These are phyloP conservation scores for Carallia pectinifolia DNA, from an alignment of 345 rosid genomes.

Conservation along the genomic window DNA sequence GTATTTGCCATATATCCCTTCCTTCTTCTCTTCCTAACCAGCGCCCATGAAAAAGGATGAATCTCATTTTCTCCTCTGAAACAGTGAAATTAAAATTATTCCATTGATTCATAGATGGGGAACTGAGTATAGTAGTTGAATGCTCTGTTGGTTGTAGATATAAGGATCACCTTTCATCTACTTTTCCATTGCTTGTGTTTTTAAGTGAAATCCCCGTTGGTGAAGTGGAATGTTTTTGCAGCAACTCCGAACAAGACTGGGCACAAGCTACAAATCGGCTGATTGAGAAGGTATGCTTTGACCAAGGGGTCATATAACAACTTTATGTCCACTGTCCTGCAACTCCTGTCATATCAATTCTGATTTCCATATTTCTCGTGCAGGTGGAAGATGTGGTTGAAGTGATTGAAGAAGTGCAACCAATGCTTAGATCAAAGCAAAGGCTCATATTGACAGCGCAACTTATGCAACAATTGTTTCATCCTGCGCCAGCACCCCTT, in stretches of 20 bases:
- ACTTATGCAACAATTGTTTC: slow-evolving; percentile 67
- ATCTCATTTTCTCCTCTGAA: too few species aligned
- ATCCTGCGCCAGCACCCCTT: slow-evolving; percentile 52
- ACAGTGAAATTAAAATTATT: too few species aligned
- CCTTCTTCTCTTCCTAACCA: not conserved
- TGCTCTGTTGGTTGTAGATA: not conserved
- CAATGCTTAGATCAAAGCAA: slow-evolving; percentile 55
- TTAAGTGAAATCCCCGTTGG: not conserved
- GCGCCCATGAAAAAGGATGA: not conserved
- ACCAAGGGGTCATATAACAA: not conserved
- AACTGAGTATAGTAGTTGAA: too few species aligned
- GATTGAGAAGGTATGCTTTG: slow-evolving; percentile 63
- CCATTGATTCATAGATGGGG: too few species aligned
- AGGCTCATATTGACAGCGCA: slow-evolving; percentile 73
- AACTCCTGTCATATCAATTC: not conserved
- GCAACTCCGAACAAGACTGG: slow-evolving; percentile 71
- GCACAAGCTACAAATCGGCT: slow-evolving; percentile 56
- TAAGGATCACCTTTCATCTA: too few species aligned
- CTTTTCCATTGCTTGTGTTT: too few species aligned
- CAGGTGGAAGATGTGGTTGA: slow-evolving; percentile 69
- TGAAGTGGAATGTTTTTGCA: slow-evolving; percentile 30
- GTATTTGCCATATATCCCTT: slow-evolving; percentile 30
- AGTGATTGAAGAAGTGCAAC: slow-evolving; percentile 44
- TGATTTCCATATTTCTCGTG: slow-evolving; percentile 23
- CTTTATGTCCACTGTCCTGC: not conserved